A percentile compares a stretch with the other conserved stretches of the same genome.
These are phyloP conservation scores for Raphanus sativus DNA, from an alignment of 345 rosid genomes.

Conservation along the genomic window DNA sequence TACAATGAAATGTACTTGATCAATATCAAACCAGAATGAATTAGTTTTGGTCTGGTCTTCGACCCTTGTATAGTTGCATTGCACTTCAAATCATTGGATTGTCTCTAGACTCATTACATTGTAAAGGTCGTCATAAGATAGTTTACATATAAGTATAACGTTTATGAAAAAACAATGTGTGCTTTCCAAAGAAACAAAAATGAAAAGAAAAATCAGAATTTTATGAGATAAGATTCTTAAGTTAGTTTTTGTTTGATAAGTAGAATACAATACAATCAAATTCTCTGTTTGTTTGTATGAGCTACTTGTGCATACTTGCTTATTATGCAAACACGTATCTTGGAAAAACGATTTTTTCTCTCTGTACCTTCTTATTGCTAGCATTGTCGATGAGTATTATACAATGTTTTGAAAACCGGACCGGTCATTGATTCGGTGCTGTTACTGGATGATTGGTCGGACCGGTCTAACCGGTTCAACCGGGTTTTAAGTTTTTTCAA, in stretches of 20 bases:
- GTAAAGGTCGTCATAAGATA: not conserved
- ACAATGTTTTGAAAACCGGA: too few species aligned
- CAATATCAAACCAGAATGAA: not conserved
- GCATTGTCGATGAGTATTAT: constrained; percentile 6
- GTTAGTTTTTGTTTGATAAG: not conserved
- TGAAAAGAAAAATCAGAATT: not conserved
- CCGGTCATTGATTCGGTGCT: too few species aligned
- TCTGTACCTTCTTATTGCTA: not conserved
- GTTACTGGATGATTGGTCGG: too few species aligned
- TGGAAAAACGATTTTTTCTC: not conserved
- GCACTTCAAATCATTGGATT: not conserved
- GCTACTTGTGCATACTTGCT: not conserved
- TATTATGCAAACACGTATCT: not conserved
- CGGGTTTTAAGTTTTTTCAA: too few species aligned
- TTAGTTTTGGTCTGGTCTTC: not conserved
- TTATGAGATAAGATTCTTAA: not conserved
- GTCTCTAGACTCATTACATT: not conserved
- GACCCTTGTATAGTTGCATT: not conserved
- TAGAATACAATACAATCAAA: not conserved
- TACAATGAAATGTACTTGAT: not conserved
- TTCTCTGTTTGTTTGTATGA: not conserved
- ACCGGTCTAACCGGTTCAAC: too few species aligned
- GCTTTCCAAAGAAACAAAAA: not conserved
- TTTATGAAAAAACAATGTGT: not conserved
- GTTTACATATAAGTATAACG: not conserved